Base-by-base conservation (phyloP, 1,284 basidiomycete genomes). In the Rugosomyces carneus region DNA sequence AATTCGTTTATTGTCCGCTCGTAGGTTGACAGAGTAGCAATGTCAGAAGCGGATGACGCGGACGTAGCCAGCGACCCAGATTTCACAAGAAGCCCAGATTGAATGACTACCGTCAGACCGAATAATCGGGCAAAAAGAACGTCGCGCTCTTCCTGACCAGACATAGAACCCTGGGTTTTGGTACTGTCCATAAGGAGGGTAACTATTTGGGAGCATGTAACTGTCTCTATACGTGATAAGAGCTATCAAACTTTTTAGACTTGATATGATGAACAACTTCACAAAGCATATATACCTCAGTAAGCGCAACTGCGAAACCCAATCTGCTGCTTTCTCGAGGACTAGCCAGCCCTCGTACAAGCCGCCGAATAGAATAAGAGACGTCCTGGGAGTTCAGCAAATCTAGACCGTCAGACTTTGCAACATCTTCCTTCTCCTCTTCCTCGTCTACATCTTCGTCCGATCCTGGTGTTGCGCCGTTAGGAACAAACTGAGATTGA, bases 261-360 rank as follows among this genome's bases (percentile, higher is more conserved):
- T 37, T 36, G 15, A 47, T 29, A 44, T 40, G 21, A 45, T 23
- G 35, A 24, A 45, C 20, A 36, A 31, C 19, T 41, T 15, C 34
- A 31, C 1, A 15, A 43, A 13, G n/a, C 41, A 71, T 81, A 71
- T 81, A 53, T 59, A 93, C 93, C 75, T 97, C 94, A 1, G 95
- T 93, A 54, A 99, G 72, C 15, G 93, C 92, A 36, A 98, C 94
- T 6, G 94, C 91, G 62, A 98, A 99, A 10, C 95, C 95, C 27
- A 96, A 70, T 53, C 95, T 71, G 61, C 92, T 93, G 65, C 89
- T 93, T 65, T 98, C 93, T 53, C 94, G 74, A 1, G 93, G 89
- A 65, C 89, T 93, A 0, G 89, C 92, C 20, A 99, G 72, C 15
- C 95, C 95, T 35, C 92, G 74, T 24, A 94, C 71, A 23, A 96